Percentiles rank a stretch among this genome's conserved stretches.
Conservation (phyloP, 2,329 filamentous ascomycete species). For the Neofusicoccum sp. region DNA sequence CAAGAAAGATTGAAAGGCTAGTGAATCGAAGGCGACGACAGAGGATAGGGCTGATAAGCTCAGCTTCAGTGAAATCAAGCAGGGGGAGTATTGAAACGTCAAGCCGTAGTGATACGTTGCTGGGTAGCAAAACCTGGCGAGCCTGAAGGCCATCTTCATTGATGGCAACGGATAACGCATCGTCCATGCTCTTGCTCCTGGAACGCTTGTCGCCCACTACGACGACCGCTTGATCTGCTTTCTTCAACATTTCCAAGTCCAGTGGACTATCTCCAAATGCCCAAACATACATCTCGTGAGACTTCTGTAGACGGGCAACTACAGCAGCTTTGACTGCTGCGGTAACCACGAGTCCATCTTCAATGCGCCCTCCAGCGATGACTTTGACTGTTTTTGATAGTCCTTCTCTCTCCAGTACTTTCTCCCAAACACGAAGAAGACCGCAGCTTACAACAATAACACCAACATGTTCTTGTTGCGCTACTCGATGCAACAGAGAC, state of each 20-base stretch:
- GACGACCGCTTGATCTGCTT: slow-evolving; percentile 58
- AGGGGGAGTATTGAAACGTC: slow-evolving; percentile 48
- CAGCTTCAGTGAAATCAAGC: slow-evolving; percentile 39
- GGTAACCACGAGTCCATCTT: slow-evolving; percentile 56
- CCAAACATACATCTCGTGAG: slow-evolving; percentile 46
- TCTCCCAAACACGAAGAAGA: slow-evolving; percentile 57
- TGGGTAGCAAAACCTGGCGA: slow-evolving; percentile 53
- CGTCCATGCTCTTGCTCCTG: slow-evolving; percentile 45
- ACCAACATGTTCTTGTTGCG: slow-evolving; percentile 41
- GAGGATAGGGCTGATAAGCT: slow-evolving; percentile 30
- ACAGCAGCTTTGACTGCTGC: slow-evolving; percentile 53
- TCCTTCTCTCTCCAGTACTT: slow-evolving; percentile 49
- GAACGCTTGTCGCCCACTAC: slow-evolving; percentile 53
- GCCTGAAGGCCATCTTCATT: slow-evolving; percentile 43
- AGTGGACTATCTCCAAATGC: slow-evolving; percentile 64
- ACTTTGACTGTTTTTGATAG: slow-evolving; percentile 50
- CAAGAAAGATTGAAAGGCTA: slow-evolving; percentile 42
- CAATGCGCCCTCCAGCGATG: slow-evolving; percentile 55
- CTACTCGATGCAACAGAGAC: slow-evolving; percentile 43
- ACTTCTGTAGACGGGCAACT: slow-evolving; percentile 45
- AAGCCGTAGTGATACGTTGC: slow-evolving; percentile 44
- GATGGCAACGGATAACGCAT: slow-evolving; percentile 48
- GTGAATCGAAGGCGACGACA: slow-evolving; percentile 15
- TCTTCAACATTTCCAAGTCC: slow-evolving; percentile 60
- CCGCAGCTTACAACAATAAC: slow-evolving; percentile 61